Evolutionary conservation across 2,329 filamentous ascomycete species (phyloP).

Genomic region (Macrophomina tecta): DNA sequence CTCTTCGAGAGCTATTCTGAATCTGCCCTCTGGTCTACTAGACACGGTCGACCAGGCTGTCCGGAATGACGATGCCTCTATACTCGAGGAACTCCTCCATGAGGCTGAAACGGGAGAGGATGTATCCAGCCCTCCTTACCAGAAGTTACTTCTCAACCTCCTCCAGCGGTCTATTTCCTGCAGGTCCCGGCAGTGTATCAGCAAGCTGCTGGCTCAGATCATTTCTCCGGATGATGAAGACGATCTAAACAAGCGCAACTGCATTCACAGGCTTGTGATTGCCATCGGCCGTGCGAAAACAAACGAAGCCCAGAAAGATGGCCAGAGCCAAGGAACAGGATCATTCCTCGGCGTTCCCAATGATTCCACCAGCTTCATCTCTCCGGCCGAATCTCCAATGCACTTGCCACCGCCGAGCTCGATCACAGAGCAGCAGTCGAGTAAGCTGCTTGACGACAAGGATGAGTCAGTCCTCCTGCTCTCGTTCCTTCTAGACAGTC

Average conservation of each 20-base stretch:
- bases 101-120: slow-evolving; percentile 63
- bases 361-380: slow-evolving; percentile 75
- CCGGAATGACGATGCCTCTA: slow-evolving; percentile 67
- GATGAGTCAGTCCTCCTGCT: slow-evolving; percentile 78
- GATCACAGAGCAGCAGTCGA: slow-evolving; percentile 68
- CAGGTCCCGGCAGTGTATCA: slow-evolving; percentile 71
- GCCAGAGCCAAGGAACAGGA: slow-evolving; percentile 52
- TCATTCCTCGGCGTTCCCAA: slow-evolving; percentile 48
- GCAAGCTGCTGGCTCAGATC: slow-evolving; percentile 71
- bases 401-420: slow-evolving; percentile 67
- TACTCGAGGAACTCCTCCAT: slow-evolving; percentile 62
- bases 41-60: slow-evolving; percentile 77
- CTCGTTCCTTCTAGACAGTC: slow-evolving; percentile 67
- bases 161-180: slow-evolving; percentile 78
- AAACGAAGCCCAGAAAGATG: slow-evolving; percentile 51
- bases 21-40: slow-evolving; percentile 70
- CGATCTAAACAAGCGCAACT: slow-evolving; percentile 93
- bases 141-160: slow-evolving; percentile 77
- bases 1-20: slow-evolving; percentile 75
- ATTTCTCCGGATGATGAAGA: slow-evolving; percentile 81
- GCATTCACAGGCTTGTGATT: slow-evolving; percentile 89
- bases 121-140: slow-evolving; percentile 57
- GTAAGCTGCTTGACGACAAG: slow-evolving; percentile 66
- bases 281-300: slow-evolving; percentile 80
- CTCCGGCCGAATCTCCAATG: slow-evolving; percentile 74